phyloP scores from a whole-genome alignment of 306 rosid genomes.

The Quercus wislizeni region DNA sequence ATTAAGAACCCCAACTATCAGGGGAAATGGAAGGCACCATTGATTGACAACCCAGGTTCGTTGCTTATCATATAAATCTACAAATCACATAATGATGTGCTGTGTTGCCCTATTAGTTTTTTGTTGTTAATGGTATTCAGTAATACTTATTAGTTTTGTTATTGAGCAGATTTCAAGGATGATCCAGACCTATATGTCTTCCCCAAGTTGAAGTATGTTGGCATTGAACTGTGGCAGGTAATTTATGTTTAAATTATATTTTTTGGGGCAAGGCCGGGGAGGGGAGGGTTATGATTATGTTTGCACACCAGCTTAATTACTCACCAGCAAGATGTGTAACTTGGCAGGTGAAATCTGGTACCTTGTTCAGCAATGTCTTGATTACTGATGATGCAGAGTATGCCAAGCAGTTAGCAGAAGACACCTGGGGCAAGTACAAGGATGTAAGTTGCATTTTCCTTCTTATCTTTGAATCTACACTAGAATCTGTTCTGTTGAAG shows the following conservation, averaged over 20 bases:
- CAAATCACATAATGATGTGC: not conserved
- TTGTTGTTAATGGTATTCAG: not conserved
- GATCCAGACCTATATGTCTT: constrained; percentile 90
- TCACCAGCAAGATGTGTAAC: constrained; percentile 19
- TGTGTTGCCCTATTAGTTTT: not conserved
- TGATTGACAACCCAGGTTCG: constrained; percentile 94
- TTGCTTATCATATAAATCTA: not conserved
- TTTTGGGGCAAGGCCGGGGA: not conserved
- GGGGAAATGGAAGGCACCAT: constrained; percentile 98
- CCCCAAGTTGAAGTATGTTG: constrained; percentile 91
- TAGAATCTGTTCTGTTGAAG: not conserved
- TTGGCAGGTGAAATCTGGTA: constrained; percentile 96
- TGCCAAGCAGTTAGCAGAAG: constrained; percentile 89
- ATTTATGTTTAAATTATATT: not conserved
- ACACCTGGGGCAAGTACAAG: constrained; percentile 93
- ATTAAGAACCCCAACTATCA: constrained; percentile 89
- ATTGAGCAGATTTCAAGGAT: constrained; percentile 74
- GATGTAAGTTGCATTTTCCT: constrained; percentile 51
- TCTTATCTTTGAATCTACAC: not conserved
- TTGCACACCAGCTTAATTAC: constrained; percentile 11
- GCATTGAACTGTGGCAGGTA: constrained; percentile 99
- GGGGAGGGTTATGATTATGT: not conserved
- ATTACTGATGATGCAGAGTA: constrained; percentile 85
- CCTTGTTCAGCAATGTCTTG: constrained; percentile 85
- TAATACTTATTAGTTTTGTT: constrained; percentile 8